Evolutionary conservation across 352 stramenopile genomes (phyloP).

Genomic region (Phytophthora pinifolia): DNA sequence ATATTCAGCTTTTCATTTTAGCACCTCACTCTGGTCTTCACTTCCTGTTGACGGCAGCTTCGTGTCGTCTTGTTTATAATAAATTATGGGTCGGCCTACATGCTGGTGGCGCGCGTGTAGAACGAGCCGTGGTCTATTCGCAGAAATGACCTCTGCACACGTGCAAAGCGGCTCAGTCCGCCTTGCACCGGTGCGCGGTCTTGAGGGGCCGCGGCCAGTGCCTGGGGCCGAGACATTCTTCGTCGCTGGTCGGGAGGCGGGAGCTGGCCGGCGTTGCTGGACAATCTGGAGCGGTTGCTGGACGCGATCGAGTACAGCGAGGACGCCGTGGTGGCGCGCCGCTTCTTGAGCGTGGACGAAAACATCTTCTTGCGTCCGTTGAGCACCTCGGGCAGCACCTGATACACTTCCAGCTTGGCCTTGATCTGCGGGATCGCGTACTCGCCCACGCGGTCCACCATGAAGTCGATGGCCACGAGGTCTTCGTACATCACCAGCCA

Average conservation of each 20-base stretch:
- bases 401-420: constrained; percentile 49
- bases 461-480: constrained; percentile 43
- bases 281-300: constrained; percentile 40
- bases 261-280: constrained; percentile 29
- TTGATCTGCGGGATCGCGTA: constrained; percentile 50
- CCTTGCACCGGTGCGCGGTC: constrained; percentile 20
- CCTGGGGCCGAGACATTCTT: constrained; percentile 30
- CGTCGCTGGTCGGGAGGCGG: constrained; percentile 28
- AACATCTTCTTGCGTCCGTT: constrained; percentile 48
- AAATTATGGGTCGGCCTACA: constrained; percentile 36
- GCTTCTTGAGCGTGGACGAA: constrained; percentile 43
- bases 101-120: constrained; percentile 41
- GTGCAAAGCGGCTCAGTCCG: constrained; percentile 32
- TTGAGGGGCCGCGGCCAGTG: constrained; percentile 7
- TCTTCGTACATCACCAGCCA: constrained; percentile 55
- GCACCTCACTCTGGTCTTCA: too few species aligned
- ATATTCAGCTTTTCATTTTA: too few species aligned
- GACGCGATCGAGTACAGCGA: constrained; percentile 45
- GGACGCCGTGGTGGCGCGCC: constrained; percentile 36
- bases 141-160: constrained; percentile 37
- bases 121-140: constrained; percentile 45
- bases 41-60: too few species aligned
- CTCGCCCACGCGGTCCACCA: constrained; percentile 44
- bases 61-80: constrained; percentile 30
- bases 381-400: constrained; percentile 46